Percentiles rank a stretch among this genome's conserved stretches.
phyloP scores from a whole-genome alignment of 148 eudicot species.

The Vaccinium darrowii region DNA sequence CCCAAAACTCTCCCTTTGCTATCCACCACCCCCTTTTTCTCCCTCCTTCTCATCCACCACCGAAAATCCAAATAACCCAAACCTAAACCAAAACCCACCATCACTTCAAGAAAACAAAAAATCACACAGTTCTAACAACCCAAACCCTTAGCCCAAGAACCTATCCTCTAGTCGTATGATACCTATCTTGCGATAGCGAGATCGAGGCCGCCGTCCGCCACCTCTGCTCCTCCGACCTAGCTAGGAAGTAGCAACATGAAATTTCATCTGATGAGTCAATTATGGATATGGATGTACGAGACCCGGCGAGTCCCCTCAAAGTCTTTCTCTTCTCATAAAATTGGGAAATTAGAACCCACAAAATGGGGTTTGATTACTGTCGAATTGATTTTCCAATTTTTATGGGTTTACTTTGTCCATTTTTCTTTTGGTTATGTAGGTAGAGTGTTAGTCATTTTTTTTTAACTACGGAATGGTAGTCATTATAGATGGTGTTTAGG shows the following conservation, averaged over 20 bases:
- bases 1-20: constrained; percentile 34
- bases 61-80: not conserved
- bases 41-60: not conserved
- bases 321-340: too few species aligned
- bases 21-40: not conserved
- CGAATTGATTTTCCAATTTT: too few species aligned
- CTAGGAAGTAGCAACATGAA: constrained; percentile 48
- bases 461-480: too few species aligned
- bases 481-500: too few species aligned
- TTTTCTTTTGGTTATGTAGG: too few species aligned
- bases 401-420: too few species aligned
- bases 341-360: too few species aligned
- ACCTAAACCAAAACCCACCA: not conserved
- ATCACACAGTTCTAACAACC: not conserved
- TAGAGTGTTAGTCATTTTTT: too few species aligned
- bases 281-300: constrained; percentile 33
- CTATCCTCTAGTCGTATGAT: constrained; percentile 11
- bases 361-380: too few species aligned
- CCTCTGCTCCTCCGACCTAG: constrained; percentile 45
- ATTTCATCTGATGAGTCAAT: constrained; percentile 41
- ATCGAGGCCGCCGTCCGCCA: constrained; percentile 42
- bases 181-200: constrained; percentile 42
- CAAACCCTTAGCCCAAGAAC: not conserved
- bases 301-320: too few species aligned
- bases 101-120: constrained; percentile 15